phyloP scores from a whole-genome alignment of 345 rosid genomes.

The Populus ilicifolia region DNA sequence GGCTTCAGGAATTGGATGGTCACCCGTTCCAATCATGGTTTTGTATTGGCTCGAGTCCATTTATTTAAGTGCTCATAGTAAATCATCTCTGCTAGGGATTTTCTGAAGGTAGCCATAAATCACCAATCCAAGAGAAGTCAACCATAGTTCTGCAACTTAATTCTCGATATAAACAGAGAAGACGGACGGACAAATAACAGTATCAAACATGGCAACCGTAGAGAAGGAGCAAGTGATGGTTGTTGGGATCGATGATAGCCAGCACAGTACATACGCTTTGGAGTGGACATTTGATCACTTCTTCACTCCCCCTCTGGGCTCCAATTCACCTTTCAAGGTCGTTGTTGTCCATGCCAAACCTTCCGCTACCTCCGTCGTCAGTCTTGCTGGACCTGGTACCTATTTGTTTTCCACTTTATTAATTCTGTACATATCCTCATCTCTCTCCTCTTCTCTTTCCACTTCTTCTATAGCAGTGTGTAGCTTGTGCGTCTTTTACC shows the following conservation, averaged over 20 bases:
- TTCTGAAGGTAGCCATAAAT: no score
- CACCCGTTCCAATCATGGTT: no score
- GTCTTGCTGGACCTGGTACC: conserved; percentile 76
- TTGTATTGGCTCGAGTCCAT: no score
- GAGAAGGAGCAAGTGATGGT: conserved; percentile 58
- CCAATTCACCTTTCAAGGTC: conserved; percentile 68
- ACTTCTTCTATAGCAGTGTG: no score
- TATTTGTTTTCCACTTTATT: background rate
- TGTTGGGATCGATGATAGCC: conserved; percentile 64
- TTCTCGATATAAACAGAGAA: background rate
- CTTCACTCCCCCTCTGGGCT: conserved; percentile 43
- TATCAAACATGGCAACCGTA: conserved; percentile 29
- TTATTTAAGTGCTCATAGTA: no score
- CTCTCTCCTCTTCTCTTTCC: no score
- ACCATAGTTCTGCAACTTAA: background rate
- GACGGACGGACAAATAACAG: background rate
- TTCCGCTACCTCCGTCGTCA: conserved; percentile 48
- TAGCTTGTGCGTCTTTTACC: no score
- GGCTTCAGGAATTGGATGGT: background rate
- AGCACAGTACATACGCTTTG: conserved; percentile 70
- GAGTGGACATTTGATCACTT: conserved; percentile 84
- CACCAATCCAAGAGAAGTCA: background rate
- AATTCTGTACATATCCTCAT: background rate
- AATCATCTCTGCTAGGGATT: no score
- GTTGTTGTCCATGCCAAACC: conserved; percentile 79